A percentile compares a stretch with the other conserved stretches of the same genome.
phyloP scores from a whole-genome alignment of 1,139 yeast species.

The Pichia norvegensis region DNA sequence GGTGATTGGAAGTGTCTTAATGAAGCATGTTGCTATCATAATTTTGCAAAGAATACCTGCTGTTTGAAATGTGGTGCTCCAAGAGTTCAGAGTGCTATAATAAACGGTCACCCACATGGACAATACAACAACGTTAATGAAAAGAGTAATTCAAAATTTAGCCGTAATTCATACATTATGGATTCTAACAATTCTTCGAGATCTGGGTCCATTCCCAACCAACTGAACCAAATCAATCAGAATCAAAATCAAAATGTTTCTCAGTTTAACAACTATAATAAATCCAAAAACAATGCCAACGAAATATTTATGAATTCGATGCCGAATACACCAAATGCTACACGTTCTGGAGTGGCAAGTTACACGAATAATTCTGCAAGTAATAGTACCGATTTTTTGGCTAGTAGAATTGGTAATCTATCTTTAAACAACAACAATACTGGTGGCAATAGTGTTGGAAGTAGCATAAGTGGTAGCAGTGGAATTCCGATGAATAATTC shows the following conservation, averaged over 20 bases:
- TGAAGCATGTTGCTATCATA: constrained; percentile 78
- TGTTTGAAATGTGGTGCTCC: constrained; percentile 86
- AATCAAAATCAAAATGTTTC: background rate
- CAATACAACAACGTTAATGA: constrained; percentile 11
- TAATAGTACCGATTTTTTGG: constrained; percentile 9
- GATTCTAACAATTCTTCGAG: constrained; percentile 9
- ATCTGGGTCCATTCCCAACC: constrained; percentile 13
- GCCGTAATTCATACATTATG: background rate
- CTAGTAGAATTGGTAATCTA: constrained; percentile 23
- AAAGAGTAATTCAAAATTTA: background rate
- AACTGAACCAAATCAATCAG: constrained; percentile 6
- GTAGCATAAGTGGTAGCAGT: constrained; percentile 3
- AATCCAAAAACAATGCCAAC: background rate
- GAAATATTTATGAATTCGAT: background rate
- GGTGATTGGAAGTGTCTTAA: constrained; percentile 93
- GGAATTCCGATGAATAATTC: constrained; percentile 2
- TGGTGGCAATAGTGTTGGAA: constrained; percentile 4
- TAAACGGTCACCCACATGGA: constrained; percentile 25
- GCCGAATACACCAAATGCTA: background rate
- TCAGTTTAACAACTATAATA: background rate
- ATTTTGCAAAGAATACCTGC: constrained; percentile 83
- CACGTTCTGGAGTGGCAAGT: background rate
- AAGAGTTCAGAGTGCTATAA: constrained; percentile 43
- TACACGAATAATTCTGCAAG: background rate
- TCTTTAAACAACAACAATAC: constrained; percentile 16